phyloP scores from a whole-genome alignment of 345 rosid species.

The Salix arbutifolia region DNA sequence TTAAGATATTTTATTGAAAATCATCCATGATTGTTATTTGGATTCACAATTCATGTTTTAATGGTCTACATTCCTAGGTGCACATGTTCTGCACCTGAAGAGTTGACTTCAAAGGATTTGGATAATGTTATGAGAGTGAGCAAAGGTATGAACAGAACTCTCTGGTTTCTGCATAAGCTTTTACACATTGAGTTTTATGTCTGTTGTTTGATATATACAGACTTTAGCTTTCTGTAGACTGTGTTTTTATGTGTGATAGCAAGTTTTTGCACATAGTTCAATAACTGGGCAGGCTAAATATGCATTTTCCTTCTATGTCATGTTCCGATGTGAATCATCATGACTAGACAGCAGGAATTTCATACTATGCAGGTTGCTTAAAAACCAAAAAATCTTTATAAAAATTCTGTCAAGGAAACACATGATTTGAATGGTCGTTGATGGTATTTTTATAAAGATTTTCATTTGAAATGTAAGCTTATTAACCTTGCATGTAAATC shows the following conservation, averaged over 20 bases:
- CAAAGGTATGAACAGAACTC: conserved; percentile 45
- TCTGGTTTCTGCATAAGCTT: conserved; percentile 7
- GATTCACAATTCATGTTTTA: not conserved
- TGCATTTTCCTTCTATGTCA: too few relatives aligned
- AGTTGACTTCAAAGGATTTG: conserved; percentile 55
- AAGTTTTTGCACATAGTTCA: too few relatives aligned
- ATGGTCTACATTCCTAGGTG: conserved; percentile 39
- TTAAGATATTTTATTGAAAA: not conserved
- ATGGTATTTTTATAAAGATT: not conserved
- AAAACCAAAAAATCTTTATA: too few relatives aligned
- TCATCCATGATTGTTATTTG: not conserved
- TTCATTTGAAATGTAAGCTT: not conserved
- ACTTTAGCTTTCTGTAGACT: not conserved
- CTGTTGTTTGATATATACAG: not conserved
- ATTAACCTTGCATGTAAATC: not conserved
- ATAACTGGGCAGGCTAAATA: too few relatives aligned
- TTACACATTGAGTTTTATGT: not conserved
- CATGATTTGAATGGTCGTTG: not conserved
- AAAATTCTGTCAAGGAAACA: not conserved
- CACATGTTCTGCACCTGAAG: conserved; percentile 61
- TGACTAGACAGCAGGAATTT: not conserved
- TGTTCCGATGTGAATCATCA: not conserved
- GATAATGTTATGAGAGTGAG: conserved; percentile 46
- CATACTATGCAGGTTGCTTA: not conserved
- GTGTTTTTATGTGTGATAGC: too few relatives aligned